Evolutionary conservation across 164 flowering plant species (phyloP).

Genomic region (Stephania japonica): DNA sequence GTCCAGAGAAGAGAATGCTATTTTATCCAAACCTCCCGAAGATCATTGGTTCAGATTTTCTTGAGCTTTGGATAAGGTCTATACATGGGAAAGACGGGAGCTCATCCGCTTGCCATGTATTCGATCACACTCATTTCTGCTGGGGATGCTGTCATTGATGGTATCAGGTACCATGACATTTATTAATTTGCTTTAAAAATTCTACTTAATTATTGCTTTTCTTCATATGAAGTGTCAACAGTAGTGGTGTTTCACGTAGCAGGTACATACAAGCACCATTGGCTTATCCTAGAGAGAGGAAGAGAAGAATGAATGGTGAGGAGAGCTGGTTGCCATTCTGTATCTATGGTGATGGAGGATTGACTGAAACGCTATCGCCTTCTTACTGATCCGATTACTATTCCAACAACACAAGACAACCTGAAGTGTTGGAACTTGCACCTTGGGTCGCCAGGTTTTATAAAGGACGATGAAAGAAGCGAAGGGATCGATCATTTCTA

Average conservation of each 20-base stretch:
- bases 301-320: conserved; percentile 75
- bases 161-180: conserved; percentile 58
- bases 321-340: conserved; percentile 74
- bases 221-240: too few species aligned
- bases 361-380: conserved; percentile 34
- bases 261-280: conserved; percentile 85
- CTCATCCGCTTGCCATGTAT: conserved; percentile 55
- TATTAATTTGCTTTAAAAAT: too few species aligned
- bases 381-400: conserved; percentile 75
- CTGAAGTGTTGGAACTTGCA: conserved; percentile 54
- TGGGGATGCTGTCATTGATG: conserved; percentile 78
- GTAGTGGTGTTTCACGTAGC: conserved; percentile 12
- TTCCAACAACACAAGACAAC: conserved; percentile 44
- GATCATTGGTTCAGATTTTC: conserved; percentile 67
- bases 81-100: conserved; percentile 49
- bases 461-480: conserved; percentile 4
- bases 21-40: conserved; percentile 84
- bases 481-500: too few species aligned
- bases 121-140: conserved; percentile 87
- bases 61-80: conserved; percentile 63
- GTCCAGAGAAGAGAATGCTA: conserved; percentile 92
- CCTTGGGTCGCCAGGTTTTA: conserved; percentile 83
- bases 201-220: too few species aligned
- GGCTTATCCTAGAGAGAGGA: conserved; percentile 81
- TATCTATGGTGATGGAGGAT: conserved; percentile 37